These are phyloP conservation scores for Penicillium angulare DNA, from an alignment of 495 filamentous ascomycete genomes.

Conservation along the genomic window DNA sequence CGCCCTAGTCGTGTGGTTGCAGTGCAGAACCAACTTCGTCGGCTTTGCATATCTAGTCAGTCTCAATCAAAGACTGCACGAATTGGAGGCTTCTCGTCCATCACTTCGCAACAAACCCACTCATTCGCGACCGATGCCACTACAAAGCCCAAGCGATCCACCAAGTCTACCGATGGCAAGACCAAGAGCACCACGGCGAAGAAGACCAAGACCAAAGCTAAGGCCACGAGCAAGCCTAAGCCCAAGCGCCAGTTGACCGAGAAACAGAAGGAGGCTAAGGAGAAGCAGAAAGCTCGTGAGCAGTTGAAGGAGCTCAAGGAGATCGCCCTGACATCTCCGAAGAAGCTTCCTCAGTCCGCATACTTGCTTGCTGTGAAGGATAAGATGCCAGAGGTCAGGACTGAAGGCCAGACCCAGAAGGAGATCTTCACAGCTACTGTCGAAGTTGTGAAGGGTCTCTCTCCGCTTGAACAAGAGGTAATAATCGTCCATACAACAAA, in stretches of 20 bases:
- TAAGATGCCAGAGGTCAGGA: conserved; percentile 12
- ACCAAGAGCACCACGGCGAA: conserved; percentile 2
- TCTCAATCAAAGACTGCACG: conserved; percentile 9
- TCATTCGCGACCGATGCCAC: conserved; percentile 27
- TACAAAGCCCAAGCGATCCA: conserved; percentile 17
- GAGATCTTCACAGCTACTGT: conserved; percentile 18
- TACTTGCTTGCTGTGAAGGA: conserved; percentile 27
- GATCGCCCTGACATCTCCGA: conserved; percentile 33
- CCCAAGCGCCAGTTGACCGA: conserved; percentile 22
- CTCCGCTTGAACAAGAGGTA: conserved; percentile 38
- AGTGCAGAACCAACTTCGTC: conserved; percentile 29
- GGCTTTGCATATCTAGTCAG: conserved; percentile 21
- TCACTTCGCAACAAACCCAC: conserved; percentile 20
- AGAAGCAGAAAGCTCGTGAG: conserved; percentile 11
- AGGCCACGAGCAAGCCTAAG: conserved; percentile 21
- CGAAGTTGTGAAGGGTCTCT: conserved; percentile 16
- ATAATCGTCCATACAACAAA: neutral
- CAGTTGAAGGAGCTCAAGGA: conserved; percentile 32
- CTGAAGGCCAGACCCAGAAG: neutral
- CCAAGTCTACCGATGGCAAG: conserved; percentile 3
- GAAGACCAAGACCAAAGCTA: neutral
- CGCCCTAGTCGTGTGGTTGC: conserved; percentile 27
- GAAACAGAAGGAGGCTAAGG: conserved; percentile 27
- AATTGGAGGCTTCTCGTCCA: conserved; percentile 3
- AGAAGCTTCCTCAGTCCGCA: conserved; percentile 9